Evolutionary conservation across 257 asterid species (phyloP), one percentile per base, ranked within the genome.

Genomic region (Nicotiana attenuata): DNA sequence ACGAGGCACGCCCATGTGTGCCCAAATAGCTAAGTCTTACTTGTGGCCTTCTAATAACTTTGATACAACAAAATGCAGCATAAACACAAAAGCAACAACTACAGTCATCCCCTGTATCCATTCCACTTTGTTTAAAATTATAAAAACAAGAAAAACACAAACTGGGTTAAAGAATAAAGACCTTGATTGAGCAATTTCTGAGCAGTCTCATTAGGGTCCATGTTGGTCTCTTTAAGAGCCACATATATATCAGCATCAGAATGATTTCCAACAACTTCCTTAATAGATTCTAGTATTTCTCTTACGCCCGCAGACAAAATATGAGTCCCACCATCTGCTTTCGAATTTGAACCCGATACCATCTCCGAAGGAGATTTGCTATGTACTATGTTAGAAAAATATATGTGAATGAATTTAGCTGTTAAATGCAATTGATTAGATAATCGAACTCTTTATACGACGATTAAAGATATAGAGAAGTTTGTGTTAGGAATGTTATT

Each of bases 201-300:
- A 80, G 93, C 26, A 55, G 98, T 94, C 82, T 96, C 99, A 85
- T 96, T 92, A 83, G 99, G 99, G 89, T 96, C 98, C 97, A 96
- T 92, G 77, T 93, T 90, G 11, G 93, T 82, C 82, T 96, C 99
- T 90, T 90, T 94, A 56, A 96, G 97, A 81, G 91, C 91, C 41
- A 84, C 92, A 71, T 96, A 94, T 0, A 96, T 94, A 83, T 96
- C 98, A 77, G 97, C 96, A 79, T 94, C 97, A 11, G 98, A 90
- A 83, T 96, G 97, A 84, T 92, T 89, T 35, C 96, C 90, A 64
- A 94, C 95, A 47, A 94, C 91, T 83, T 94, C 99, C 83, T 92
- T 96, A 80, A 96, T 92, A 82, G 94, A 88, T 67, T 91, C 93
- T 78, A 96, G 92, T 20, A 97, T 94, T 67, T 88, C 89, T 81